Evolutionary conservation across 2,329 filamentous ascomycete genomes (phyloP), one percentile per base, ranked within the genome.

Genomic region (Lomentospora prolificans): DNA sequence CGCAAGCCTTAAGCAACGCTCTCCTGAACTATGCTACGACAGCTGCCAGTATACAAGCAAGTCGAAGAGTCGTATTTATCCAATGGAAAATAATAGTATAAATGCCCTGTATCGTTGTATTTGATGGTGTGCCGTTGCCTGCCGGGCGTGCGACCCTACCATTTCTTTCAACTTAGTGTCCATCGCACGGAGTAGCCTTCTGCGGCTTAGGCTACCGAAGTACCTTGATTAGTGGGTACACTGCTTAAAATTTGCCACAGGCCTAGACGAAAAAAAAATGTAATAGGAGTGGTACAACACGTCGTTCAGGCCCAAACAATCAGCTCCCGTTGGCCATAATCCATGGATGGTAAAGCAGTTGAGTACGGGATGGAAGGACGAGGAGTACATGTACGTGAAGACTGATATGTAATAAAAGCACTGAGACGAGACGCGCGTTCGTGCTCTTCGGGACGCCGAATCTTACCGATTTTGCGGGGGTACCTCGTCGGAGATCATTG

Each of bases 401-500:
- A 27, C 22, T 48, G 44, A 8, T 25, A 12, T 22, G 44, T 3
- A 48, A 48, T 22, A 48, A 48, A 48, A 25, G 17, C 44, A 48
- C 44, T 19, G 44, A 48, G 44, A 48, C 44, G 44, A 22, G 44
- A 48, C 44, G 44, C 44, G 44, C 44, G 44, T 48, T 48, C 44
- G 44, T 25, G 30, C 30, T 12, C 30, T 12, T 33, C 12, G 30
- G 30, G 30, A 33, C 44, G 44, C 22, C 44, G 44, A n/a, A 22
- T 33, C 44, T 48, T 19, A 48, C 44, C 12, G 17, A 48, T 22
- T 48, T 48, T 48, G 3, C 24, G 5, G 22, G 44, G 44, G 22
- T 3, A 25, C 44, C 22, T 48, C 22, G 44, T 25, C 17, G 44
- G 22, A 48, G 44, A 48, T 48, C 44, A 22, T 48, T 22, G 9